Percentiles rank a stretch among this genome's conserved stretches.
phyloP scores from a whole-genome alignment of 2,329 filamentous ascomycete genomes.

The Penicillium sp. region DNA sequence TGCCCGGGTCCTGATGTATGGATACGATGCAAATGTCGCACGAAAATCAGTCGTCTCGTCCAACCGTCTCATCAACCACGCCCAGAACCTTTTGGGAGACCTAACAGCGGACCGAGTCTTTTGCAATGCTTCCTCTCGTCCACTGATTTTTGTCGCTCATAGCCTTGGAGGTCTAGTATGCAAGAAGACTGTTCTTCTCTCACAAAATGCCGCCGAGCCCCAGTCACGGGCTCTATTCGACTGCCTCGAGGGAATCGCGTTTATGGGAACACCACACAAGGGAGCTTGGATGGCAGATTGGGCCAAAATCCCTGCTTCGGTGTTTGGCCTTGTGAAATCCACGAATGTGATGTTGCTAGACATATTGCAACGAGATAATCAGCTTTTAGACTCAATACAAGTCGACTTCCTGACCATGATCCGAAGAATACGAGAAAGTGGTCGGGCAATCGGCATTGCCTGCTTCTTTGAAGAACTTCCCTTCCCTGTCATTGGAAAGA shows the following conservation, averaged over 20 bases:
- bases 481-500: not conserved
- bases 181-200: not conserved
- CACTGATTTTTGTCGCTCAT: not conserved
- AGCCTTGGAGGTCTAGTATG: constrained; percentile 3
- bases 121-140: not conserved
- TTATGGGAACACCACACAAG: constrained; percentile 1
- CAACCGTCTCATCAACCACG: not conserved
- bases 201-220: constrained; percentile 1
- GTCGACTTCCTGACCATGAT: constrained; percentile 1
- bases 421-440: not conserved
- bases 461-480: constrained; percentile 1
- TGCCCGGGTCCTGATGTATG: not conserved
- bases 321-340: not conserved
- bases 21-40: constrained; percentile 1
- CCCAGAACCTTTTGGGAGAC: not conserved
- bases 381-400: not conserved
- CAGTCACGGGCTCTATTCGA: not conserved
- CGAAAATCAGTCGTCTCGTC: not conserved
- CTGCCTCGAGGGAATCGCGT: not conserved
- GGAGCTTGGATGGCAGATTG: constrained; percentile 3
- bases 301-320: not conserved
- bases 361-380: not conserved
- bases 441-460: not conserved
- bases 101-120: not conserved
- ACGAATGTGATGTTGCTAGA: not conserved